Conservation (phyloP, 1,284 basidiomycete species). For the Cerioporus squamosus region DNA sequence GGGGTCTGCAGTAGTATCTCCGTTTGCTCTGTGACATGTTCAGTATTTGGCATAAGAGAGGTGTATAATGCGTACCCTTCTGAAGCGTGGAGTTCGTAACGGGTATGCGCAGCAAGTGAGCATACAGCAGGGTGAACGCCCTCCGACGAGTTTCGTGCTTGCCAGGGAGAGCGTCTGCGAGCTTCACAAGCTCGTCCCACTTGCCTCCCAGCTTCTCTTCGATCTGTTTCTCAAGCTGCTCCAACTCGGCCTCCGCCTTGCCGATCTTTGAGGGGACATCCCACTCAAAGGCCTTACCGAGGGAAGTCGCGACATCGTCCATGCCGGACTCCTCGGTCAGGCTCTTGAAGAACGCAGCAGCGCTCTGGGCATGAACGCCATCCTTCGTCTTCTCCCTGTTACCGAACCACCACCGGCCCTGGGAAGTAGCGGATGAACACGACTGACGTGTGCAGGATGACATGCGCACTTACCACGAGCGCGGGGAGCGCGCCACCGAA, state of each 20-base stretch:
- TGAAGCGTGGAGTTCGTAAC: slow-evolving; percentile 60
- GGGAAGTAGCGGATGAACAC: background rate
- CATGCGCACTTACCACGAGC: slow-evolving; percentile 65
- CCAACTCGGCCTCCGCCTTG: slow-evolving; percentile 48
- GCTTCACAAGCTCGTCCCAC: slow-evolving; percentile 53
- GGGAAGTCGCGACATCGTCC: slow-evolving; percentile 73
- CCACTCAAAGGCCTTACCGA: slow-evolving; percentile 80
- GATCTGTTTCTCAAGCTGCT: slow-evolving; percentile 63
- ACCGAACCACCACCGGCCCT: slow-evolving; percentile 98
- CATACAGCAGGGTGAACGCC: slow-evolving; percentile 81
- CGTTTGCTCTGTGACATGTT: slow-evolving; percentile 61
- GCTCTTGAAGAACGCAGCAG: slow-evolving; percentile 89
- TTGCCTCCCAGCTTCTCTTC: slow-evolving; percentile 51
- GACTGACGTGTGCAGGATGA: slow-evolving; percentile 7
- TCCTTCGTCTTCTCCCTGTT: slow-evolving; percentile 92
- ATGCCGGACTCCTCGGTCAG: slow-evolving; percentile 83
- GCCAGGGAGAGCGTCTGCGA: slow-evolving; percentile 43
- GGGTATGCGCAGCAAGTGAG: slow-evolving; percentile 83
- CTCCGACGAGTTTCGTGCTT: slow-evolving; percentile 42
- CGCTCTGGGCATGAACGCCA: slow-evolving; percentile 84
- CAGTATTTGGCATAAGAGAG: background rate
- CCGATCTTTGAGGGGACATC: slow-evolving; percentile 34
- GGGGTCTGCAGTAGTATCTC: slow-evolving; percentile 73
- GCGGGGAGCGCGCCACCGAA: slow-evolving; percentile 89
- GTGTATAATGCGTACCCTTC: slow-evolving; percentile 51